These are phyloP conservation scores for Marasmius sp. DNA, from an alignment of 1,284 basidiomycete genomes.

Conservation along the genomic window DNA sequence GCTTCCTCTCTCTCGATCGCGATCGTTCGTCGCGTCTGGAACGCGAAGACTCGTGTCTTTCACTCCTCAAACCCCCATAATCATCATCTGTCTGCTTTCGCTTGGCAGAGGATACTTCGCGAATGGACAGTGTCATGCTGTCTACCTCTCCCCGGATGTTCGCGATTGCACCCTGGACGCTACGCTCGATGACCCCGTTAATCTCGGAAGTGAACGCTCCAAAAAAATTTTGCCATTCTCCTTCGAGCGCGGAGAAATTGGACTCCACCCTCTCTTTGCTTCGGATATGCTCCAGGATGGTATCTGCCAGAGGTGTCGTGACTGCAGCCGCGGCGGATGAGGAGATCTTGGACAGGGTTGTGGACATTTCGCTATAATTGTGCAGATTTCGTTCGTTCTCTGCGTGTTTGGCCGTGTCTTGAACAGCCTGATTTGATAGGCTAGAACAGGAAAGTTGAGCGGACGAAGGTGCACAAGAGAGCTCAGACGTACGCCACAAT, in stretches of 20 bases:
- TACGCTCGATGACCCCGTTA: constrained; percentile 36
- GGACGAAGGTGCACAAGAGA: neutral
- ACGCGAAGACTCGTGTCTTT: constrained; percentile 2
- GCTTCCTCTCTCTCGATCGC: constrained; percentile 19
- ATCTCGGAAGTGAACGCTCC: constrained; percentile 39
- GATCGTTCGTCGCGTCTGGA: constrained; percentile 9
- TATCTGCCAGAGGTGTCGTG: constrained; percentile 42
- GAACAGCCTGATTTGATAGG: constrained; percentile 42
- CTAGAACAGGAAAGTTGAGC: constrained; percentile 24
- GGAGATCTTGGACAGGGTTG: constrained; percentile 44
- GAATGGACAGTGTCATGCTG: constrained; percentile 1
- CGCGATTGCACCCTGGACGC: constrained; percentile 35
- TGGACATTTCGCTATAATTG: constrained; percentile 47
- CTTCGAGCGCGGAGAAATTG: constrained; percentile 36
- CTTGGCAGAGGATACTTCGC: neutral
- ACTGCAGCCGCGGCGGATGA: constrained; percentile 38
- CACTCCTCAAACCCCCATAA: constrained; percentile 8
- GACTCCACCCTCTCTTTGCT: constrained; percentile 40
- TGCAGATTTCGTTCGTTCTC: constrained; percentile 41
- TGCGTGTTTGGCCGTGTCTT: constrained; percentile 39
- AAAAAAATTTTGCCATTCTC: constrained; percentile 45
- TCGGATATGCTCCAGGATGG: constrained; percentile 41
- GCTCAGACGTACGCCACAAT: constrained; percentile 39
- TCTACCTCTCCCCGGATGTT: constrained; percentile 36
- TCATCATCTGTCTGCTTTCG: constrained; percentile 5